Conservation (phyloP, 495 filamentous ascomycete species). For the Hypoxylon trugodes region DNA sequence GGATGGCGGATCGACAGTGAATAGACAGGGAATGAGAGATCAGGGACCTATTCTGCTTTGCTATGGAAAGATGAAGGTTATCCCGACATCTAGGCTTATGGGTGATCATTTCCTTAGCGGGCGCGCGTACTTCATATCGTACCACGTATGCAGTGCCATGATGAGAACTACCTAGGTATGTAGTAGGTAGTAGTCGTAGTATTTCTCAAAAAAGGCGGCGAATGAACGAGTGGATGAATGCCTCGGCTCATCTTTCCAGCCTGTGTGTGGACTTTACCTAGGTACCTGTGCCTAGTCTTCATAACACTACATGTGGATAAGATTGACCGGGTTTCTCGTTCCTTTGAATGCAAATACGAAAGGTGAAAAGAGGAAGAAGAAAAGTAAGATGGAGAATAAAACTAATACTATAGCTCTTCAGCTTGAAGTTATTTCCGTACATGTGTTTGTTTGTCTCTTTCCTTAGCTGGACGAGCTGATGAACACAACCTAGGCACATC, state of each 20-base stretch:
- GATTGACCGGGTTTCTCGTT: too few relatives aligned
- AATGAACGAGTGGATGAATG: slow-evolving; percentile 18
- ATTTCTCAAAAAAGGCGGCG: background rate
- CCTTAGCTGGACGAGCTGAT: too few relatives aligned
- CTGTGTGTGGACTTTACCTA: too few relatives aligned
- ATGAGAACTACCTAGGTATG: slow-evolving; percentile 6
- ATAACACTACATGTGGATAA: too few relatives aligned
- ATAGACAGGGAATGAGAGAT: slow-evolving; percentile 34
- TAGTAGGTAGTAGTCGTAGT: slow-evolving; percentile 6
- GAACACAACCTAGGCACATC: too few relatives aligned
- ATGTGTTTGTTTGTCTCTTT: too few relatives aligned
- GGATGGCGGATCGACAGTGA: slow-evolving; percentile 27
- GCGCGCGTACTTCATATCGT: slow-evolving; percentile 35
- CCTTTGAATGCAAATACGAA: too few relatives aligned
- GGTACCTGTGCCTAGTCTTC: too few relatives aligned
- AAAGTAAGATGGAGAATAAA: too few relatives aligned
- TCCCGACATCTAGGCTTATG: slow-evolving; percentile 39
- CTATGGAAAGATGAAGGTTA: slow-evolving; percentile 35
- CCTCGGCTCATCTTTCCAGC: slow-evolving; percentile 9
- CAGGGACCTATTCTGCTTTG: slow-evolving; percentile 38
- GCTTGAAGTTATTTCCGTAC: too few relatives aligned
- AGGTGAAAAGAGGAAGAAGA: too few relatives aligned
- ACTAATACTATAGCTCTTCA: too few relatives aligned
- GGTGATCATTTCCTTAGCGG: slow-evolving; percentile 34
- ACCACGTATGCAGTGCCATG: slow-evolving; percentile 31